These are phyloP conservation scores for Periconia macrospinosa DNA, from an alignment of 2,329 filamentous ascomycete genomes.

Conservation along the genomic window DNA sequence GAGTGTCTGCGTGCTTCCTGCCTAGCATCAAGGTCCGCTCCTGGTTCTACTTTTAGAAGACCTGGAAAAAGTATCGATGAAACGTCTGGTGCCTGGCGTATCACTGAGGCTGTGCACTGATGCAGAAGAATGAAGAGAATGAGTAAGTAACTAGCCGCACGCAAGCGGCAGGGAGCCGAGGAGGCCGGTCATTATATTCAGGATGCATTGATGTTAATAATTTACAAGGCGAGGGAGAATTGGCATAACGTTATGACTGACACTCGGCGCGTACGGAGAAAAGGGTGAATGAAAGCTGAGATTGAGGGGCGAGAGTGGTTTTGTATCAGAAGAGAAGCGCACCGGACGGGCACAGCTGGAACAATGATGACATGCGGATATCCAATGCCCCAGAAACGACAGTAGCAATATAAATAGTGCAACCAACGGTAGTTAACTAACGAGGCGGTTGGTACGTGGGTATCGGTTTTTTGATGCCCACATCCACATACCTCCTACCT, in stretches of 20 bases:
- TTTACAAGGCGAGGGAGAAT: neutral
- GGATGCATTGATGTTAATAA: neutral
- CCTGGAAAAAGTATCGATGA: neutral
- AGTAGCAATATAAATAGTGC: too few species aligned
- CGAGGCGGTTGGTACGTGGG: too few species aligned
- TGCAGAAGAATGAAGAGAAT: neutral
- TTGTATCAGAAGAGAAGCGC: too few species aligned
- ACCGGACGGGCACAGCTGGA: too few species aligned
- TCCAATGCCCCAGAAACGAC: too few species aligned
- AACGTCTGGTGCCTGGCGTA: neutral
- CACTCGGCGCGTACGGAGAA: neutral
- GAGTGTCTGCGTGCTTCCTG: neutral
- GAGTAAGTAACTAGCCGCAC: neutral
- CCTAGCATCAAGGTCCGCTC: neutral
- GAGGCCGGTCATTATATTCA: neutral
- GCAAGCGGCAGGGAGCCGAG: neutral
- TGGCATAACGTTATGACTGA: too few species aligned
- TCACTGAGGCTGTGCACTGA: neutral
- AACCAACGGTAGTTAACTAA: too few species aligned
- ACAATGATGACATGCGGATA: too few species aligned
- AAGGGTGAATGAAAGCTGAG: neutral
- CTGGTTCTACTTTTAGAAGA: neutral
- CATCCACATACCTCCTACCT: too few species aligned
- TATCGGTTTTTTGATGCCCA: too few species aligned
- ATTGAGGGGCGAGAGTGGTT: neutral